Conservation (phyloP, 208 protist species). For the Wallacemonas collosoma region DNA sequence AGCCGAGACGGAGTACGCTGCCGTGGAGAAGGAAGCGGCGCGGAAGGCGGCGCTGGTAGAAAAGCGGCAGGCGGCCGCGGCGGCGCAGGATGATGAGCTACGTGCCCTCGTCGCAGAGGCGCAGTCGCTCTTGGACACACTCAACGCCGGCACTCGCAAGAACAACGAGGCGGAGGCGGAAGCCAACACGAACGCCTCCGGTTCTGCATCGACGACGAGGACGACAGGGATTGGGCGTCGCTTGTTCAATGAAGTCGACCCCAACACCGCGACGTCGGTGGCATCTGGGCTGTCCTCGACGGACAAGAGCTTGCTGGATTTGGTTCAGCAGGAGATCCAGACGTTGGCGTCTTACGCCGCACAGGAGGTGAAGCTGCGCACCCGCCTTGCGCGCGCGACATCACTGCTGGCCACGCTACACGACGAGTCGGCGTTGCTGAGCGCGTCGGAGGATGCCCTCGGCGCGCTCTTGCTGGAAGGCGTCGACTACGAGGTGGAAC, state of each 20-base stretch:
- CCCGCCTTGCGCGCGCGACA: background rate
- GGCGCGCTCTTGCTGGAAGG: conserved; percentile 11
- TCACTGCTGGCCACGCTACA: conserved; percentile 8
- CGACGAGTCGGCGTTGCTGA: conserved; percentile 22
- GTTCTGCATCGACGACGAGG: background rate
- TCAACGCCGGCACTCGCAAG: background rate
- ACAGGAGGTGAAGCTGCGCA: conserved; percentile 21
- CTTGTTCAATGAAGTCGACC: conserved; percentile 8
- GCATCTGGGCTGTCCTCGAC: background rate
- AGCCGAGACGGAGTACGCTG: background rate
- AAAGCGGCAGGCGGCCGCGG: conserved; percentile 1
- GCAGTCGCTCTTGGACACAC: background rate
- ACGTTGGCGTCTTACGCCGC: conserved; percentile 20
- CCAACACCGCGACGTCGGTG: conserved; percentile 10
- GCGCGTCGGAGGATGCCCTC: conserved; percentile 41
- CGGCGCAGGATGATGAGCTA: background rate
- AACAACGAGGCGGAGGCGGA: background rate
- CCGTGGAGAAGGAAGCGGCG: background rate
- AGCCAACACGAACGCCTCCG: background rate
- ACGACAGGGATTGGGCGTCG: background rate
- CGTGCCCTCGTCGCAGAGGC: background rate
- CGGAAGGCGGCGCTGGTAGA: conserved; percentile 13
- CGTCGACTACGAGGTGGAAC: conserved; percentile 15
- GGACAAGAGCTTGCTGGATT: conserved; percentile 6
- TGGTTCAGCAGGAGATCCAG: conserved; percentile 17